Conservation (phyloP, 2,329 filamentous ascomycete genomes). For the Gnomoniopsis sp. region DNA sequence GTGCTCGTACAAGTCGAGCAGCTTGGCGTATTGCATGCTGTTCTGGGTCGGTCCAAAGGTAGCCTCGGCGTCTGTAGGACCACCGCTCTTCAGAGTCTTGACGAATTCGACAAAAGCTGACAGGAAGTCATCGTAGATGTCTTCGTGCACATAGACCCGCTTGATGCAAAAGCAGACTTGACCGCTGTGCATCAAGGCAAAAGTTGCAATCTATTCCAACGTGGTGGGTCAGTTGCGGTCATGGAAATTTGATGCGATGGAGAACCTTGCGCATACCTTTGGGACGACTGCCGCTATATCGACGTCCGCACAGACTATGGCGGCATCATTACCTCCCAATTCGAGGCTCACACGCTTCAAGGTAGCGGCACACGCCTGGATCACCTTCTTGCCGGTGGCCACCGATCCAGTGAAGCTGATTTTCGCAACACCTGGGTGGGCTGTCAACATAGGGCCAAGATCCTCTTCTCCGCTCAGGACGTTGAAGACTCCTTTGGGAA, state of each 20-base stretch:
- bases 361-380: constrained; percentile 38
- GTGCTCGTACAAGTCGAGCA: constrained; percentile 1
- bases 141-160: constrained; percentile 52
- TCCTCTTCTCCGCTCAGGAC: constrained; percentile 39
- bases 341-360: constrained; percentile 44
- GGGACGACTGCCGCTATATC: constrained; percentile 38
- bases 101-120: constrained; percentile 44
- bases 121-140: constrained; percentile 47
- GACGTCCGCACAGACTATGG: constrained; percentile 43
- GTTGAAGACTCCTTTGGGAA: constrained; percentile 43
- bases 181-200: constrained; percentile 55
- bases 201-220: constrained; percentile 36
- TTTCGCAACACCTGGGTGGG: constrained; percentile 30
- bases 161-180: constrained; percentile 53
- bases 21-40: constrained; percentile 47
- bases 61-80: constrained; percentile 27
- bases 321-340: constrained; percentile 45
- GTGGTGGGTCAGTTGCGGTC: neutral
- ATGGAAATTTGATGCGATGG: neutral
- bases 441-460: constrained; percentile 35
- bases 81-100: constrained; percentile 31
- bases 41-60: constrained; percentile 56
- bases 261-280: constrained; percentile 18
- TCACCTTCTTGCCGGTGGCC: constrained; percentile 31
- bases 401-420: constrained; percentile 43